These are phyloP conservation scores for Boletellus ananiceps DNA, from an alignment of 768 basidiomycete genomes.

Conservation along the genomic window DNA sequence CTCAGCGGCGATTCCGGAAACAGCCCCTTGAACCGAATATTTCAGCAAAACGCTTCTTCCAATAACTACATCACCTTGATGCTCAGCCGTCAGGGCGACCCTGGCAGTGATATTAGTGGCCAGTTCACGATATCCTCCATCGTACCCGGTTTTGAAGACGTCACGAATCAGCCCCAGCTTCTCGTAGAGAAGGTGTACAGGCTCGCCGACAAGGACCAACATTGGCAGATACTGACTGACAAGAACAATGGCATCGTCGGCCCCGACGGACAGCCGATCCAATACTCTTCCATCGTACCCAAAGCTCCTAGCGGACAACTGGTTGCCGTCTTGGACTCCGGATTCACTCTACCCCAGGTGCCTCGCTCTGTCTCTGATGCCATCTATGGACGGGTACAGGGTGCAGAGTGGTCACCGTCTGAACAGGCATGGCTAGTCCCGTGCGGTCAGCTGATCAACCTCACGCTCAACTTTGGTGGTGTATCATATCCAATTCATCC, in stretches of 20 bases:
- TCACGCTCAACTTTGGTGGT: slow-evolving; percentile 72
- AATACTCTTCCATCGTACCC: slow-evolving; percentile 62
- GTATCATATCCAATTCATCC: slow-evolving; percentile 68
- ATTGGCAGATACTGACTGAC: slow-evolving; percentile 76
- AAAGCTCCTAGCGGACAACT: slow-evolving; percentile 58
- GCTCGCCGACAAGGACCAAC: slow-evolving; percentile 63
- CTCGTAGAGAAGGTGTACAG: slow-evolving; percentile 60
- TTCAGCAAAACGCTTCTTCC: slow-evolving; percentile 50
- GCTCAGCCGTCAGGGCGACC: slow-evolving; percentile 57
- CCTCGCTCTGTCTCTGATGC: slow-evolving; percentile 72
- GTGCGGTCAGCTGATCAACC: slow-evolving; percentile 66
- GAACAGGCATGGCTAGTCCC: slow-evolving; percentile 68
- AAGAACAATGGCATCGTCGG: slow-evolving; percentile 64
- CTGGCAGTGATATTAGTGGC: slow-evolving; percentile 45
- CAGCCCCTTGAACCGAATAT: slow-evolving; percentile 61
- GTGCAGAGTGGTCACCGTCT: slow-evolving; percentile 56
- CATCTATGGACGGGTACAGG: slow-evolving; percentile 75
- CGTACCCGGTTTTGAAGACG: slow-evolving; percentile 56
- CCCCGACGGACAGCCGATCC: slow-evolving; percentile 64
- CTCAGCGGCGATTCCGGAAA: slow-evolving; percentile 48
- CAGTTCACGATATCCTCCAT: slow-evolving; percentile 68
- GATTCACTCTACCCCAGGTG: slow-evolving; percentile 68
- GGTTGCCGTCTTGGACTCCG: slow-evolving; percentile 72
- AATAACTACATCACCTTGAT: slow-evolving; percentile 65
- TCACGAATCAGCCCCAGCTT: slow-evolving; percentile 59